Conservation (phyloP, 2,329 filamentous ascomycete genomes). For the Sclerotinia subarctica region DNA sequence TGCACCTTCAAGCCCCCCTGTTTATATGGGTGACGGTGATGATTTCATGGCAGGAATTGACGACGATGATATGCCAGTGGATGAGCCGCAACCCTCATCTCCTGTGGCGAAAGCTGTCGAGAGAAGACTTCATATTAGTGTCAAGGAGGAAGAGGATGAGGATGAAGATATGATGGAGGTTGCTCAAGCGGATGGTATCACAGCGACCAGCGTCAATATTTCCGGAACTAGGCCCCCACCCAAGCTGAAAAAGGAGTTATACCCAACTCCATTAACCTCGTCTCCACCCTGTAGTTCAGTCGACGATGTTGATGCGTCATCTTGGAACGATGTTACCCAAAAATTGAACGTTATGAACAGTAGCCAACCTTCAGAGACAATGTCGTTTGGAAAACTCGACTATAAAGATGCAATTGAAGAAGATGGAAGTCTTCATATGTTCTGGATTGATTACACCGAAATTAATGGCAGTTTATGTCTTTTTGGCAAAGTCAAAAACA, state of each 20-base stretch:
- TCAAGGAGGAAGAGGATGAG: slow-evolving; percentile 68
- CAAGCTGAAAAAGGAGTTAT: slow-evolving; percentile 67
- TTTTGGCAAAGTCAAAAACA: slow-evolving; percentile 94
- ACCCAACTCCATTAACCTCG: slow-evolving; percentile 71
- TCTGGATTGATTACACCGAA: slow-evolving; percentile 96
- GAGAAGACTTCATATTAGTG: slow-evolving; percentile 58
- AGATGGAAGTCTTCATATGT: slow-evolving; percentile 88
- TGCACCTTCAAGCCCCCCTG: slow-evolving; percentile 46
- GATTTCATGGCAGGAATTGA: slow-evolving; percentile 55
- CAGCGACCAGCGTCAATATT: slow-evolving; percentile 75
- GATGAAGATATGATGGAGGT: slow-evolving; percentile 86
- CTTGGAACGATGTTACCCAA: slow-evolving; percentile 84
- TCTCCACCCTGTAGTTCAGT: slow-evolving; percentile 65
- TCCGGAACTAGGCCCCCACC: slow-evolving; percentile 74
- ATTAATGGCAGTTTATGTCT: slow-evolving; percentile 87
- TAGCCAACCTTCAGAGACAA: slow-evolving; percentile 62
- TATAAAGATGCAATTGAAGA: slow-evolving; percentile 85
- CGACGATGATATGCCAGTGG: slow-evolving; percentile 73
- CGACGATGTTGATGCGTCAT: slow-evolving; percentile 68
- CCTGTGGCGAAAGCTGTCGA: slow-evolving; percentile 76
- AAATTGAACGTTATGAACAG: slow-evolving; percentile 82
- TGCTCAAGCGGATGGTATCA: slow-evolving; percentile 68
- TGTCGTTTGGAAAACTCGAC: slow-evolving; percentile 74
- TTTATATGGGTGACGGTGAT: slow-evolving; percentile 54
- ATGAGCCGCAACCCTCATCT: slow-evolving; percentile 81